Evolutionary conservation across 352 stramenopile genomes (phyloP).

Genomic region (Achlya hypogyna): DNA sequence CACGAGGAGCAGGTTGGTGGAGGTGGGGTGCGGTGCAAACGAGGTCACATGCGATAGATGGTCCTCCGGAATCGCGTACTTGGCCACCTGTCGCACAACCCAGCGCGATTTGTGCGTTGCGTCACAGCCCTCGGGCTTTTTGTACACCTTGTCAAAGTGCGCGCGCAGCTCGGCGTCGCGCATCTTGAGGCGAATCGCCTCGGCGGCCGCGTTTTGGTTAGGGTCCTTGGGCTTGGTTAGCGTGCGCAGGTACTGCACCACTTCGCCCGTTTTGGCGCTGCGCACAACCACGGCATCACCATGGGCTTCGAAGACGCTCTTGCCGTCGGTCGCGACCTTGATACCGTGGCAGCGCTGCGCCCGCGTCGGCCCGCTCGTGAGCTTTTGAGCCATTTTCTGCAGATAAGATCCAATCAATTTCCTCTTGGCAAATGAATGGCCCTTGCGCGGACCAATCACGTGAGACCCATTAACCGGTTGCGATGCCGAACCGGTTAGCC

Average conservation of each 20-base stretch:
- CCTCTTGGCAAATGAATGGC: slow-evolving; percentile 14
- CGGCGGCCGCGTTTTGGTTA: slow-evolving; percentile 23
- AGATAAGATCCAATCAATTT: neutral
- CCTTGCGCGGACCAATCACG: slow-evolving; percentile 14
- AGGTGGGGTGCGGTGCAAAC: slow-evolving; percentile 60
- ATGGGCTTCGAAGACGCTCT: slow-evolving; percentile 71
- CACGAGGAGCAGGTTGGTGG: slow-evolving; percentile 53
- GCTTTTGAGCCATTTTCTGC: slow-evolving; percentile 10
- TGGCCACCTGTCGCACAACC: neutral
- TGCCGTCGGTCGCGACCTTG: slow-evolving; percentile 53
- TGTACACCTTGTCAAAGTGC: slow-evolving; percentile 18
- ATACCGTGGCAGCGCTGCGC: slow-evolving; percentile 24
- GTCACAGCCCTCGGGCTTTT: slow-evolving; percentile 10
- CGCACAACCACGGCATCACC: slow-evolving; percentile 62
- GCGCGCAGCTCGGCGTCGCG: slow-evolving; percentile 21
- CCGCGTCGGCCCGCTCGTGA: slow-evolving; percentile 16
- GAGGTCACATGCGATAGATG: slow-evolving; percentile 27
- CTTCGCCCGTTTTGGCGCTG: slow-evolving; percentile 56
- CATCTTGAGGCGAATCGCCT: slow-evolving; percentile 31
- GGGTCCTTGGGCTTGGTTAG: neutral
- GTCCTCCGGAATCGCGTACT: slow-evolving; percentile 2
- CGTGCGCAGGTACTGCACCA: slow-evolving; percentile 33
- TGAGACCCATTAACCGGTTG: neutral
- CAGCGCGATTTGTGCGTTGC: slow-evolving; percentile 3
- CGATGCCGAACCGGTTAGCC: neutral